Conservation (phyloP, 2,329 filamentous ascomycete genomes). For the Aspergillus glaucus region DNA sequence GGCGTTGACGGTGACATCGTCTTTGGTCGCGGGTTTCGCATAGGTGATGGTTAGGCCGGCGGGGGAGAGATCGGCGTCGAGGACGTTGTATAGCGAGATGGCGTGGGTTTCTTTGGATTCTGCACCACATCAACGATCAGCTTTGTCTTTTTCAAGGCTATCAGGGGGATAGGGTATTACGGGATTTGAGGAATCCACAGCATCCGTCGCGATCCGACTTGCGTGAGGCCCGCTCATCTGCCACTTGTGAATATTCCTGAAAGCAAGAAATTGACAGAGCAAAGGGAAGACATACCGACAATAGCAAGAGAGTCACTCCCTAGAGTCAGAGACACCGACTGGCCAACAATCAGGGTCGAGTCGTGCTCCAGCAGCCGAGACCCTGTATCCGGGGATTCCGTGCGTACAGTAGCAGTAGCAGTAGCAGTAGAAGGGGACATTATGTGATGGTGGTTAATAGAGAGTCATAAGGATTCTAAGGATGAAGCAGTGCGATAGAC, state of each 20-base stretch:
- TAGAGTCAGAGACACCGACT: slow-evolving; percentile 55
- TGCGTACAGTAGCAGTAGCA: slow-evolving; percentile 21
- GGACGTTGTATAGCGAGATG: slow-evolving; percentile 75
- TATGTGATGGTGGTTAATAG: slow-evolving; percentile 2
- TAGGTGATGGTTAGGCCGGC: slow-evolving; percentile 65
- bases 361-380: slow-evolving; percentile 31
- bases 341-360: slow-evolving; percentile 49
- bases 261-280: background rate
- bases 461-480: slow-evolving; percentile 7
- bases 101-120: slow-evolving; percentile 47
- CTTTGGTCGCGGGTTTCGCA: slow-evolving; percentile 56
- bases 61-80: slow-evolving; percentile 66
- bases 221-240: slow-evolving; percentile 51
- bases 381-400: slow-evolving; percentile 26
- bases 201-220: slow-evolving; percentile 45
- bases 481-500: slow-evolving; percentile 9
- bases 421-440: slow-evolving; percentile 18
- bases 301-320: slow-evolving; percentile 56
- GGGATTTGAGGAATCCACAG: slow-evolving; percentile 49
- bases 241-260: slow-evolving; percentile 1
- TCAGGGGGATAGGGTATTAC: slow-evolving; percentile 27
- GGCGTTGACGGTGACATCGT: slow-evolving; percentile 54
- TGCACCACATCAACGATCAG: slow-evolving; percentile 13
- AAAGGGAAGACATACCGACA: slow-evolving; percentile 40
- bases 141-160: background rate